A percentile compares a stretch with the other conserved stretches of the same genome.
These are phyloP conservation scores for Fraxinus nigra DNA, from an alignment of 305 asterid genomes.

Conservation along the genomic window DNA sequence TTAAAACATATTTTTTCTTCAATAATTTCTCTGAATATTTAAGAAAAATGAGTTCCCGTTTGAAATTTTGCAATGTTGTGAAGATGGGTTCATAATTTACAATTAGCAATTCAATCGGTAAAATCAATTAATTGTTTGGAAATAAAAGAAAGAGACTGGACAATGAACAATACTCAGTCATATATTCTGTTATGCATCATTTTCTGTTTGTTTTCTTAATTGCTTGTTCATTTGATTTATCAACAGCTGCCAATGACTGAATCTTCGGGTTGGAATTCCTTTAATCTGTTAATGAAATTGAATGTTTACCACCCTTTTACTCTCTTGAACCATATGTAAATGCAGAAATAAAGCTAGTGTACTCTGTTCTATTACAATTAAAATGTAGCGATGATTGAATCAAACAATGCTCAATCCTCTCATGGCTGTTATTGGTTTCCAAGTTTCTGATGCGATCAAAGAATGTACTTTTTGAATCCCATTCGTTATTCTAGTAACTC, in stretches of 20 bases:
- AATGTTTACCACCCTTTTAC: constrained; percentile 4
- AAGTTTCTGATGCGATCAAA: neutral
- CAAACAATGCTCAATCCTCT: neutral
- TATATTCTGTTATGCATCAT: constrained; percentile 27
- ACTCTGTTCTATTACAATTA: constrained; percentile 19
- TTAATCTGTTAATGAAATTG: constrained; percentile 1
- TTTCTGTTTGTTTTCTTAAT: constrained; percentile 8
- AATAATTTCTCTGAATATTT: constrained; percentile 12
- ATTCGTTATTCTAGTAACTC: neutral
- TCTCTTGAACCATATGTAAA: constrained; percentile 9
- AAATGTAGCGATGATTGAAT: neutral
- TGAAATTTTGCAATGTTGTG: neutral
- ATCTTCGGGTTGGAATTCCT: constrained; percentile 10
- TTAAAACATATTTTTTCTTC: neutral
- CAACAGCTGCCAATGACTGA: neutral
- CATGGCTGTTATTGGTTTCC: constrained; percentile 5
- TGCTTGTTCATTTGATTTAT: constrained; percentile 6
- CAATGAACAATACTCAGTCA: constrained; percentile 33
- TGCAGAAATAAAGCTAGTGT: neutral
- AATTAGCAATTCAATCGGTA: constrained; percentile 32
- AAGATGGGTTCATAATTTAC: constrained; percentile 27
- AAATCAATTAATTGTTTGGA: constrained; percentile 25
- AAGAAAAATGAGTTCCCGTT: neutral
- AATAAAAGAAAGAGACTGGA: constrained; percentile 23
- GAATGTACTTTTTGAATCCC: neutral